These are phyloP conservation scores for Aureobasidium vineae DNA, from an alignment of 2,329 filamentous ascomycete species.

Conservation along the genomic window DNA sequence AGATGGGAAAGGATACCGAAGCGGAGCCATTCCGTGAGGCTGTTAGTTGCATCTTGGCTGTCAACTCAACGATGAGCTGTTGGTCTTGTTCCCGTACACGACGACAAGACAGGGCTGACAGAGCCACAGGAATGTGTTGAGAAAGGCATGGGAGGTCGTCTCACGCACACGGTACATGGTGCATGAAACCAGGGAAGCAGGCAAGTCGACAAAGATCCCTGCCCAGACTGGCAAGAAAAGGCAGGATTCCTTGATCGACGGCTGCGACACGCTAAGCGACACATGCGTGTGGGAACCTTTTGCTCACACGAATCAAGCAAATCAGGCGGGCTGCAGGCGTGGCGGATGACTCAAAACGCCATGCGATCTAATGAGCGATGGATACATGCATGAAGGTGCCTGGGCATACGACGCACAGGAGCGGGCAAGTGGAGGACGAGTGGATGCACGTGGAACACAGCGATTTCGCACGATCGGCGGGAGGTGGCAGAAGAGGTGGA, in stretches of 20 bases:
- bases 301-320: slow-evolving; percentile 22
- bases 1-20: slow-evolving; percentile 13
- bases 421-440: not conserved
- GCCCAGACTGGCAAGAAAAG: slow-evolving; percentile 17
- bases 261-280: slow-evolving; percentile 24
- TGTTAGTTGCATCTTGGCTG: slow-evolving; percentile 3
- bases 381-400: slow-evolving; percentile 15
- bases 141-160: not conserved
- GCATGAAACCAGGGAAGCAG: slow-evolving; percentile 21
- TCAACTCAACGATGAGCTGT: not conserved
- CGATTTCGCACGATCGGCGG: slow-evolving; percentile 11
- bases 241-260: slow-evolving; percentile 20
- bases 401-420: slow-evolving; percentile 1
- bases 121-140: slow-evolving; percentile 7
- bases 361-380: slow-evolving; percentile 18
- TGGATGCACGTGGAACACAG: slow-evolving; percentile 18
- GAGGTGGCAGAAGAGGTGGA: not conserved
- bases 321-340: slow-evolving; percentile 25
- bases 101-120: not conserved
- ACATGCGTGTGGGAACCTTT: slow-evolving; percentile 15
- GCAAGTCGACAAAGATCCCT: slow-evolving; percentile 18
- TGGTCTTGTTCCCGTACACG: not conserved
- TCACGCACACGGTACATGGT: not conserved
- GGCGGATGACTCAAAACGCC: slow-evolving; percentile 24
- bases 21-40: slow-evolving; percentile 1